phyloP scores from a whole-genome alignment of 805 yeast genomes.

The Tetrapisispora fleetii region DNA sequence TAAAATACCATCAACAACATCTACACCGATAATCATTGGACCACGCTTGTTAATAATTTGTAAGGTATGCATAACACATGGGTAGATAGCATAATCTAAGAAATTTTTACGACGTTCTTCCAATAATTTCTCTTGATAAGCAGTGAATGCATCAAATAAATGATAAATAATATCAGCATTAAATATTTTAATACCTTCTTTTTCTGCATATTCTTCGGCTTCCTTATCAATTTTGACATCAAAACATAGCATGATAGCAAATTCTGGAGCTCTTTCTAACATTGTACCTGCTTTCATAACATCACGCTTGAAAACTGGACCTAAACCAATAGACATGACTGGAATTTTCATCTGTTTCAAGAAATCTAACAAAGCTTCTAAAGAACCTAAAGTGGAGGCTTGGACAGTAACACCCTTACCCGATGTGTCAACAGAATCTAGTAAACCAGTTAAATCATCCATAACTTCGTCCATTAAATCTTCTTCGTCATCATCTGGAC shows the following conservation, averaged over 20 bases:
- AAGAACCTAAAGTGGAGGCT: conserved; percentile 95
- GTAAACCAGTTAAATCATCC: conserved; percentile 92
- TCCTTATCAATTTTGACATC: conserved; percentile 96
- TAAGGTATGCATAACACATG: conserved; percentile 86
- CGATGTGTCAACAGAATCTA: conserved; percentile 88
- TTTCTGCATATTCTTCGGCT: conserved; percentile 96
- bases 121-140: conserved; percentile 77
- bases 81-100: conserved; percentile 83
- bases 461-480: conserved; percentile 95
- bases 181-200: conserved; percentile 84
- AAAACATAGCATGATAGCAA: conserved; percentile 96
- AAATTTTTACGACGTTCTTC: conserved; percentile 87
- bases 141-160: conserved; percentile 88
- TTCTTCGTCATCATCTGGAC: conserved; percentile 96
- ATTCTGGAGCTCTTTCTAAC: conserved; percentile 94
- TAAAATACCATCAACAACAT: conserved; percentile 82
- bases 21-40: conserved; percentile 99
- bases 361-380: conserved; percentile 95
- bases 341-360: conserved; percentile 98
- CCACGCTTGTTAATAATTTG: conserved; percentile 97
- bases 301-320: conserved; percentile 97
- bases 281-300: conserved; percentile 95
- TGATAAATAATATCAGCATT: conserved; percentile 96
- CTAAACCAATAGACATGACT: conserved; percentile 95
- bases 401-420: conserved; percentile 98